These are phyloP conservation scores for Phyllosticta ampelicida DNA, from an alignment of 2,329 filamentous ascomycete species.

Conservation along the genomic window DNA sequence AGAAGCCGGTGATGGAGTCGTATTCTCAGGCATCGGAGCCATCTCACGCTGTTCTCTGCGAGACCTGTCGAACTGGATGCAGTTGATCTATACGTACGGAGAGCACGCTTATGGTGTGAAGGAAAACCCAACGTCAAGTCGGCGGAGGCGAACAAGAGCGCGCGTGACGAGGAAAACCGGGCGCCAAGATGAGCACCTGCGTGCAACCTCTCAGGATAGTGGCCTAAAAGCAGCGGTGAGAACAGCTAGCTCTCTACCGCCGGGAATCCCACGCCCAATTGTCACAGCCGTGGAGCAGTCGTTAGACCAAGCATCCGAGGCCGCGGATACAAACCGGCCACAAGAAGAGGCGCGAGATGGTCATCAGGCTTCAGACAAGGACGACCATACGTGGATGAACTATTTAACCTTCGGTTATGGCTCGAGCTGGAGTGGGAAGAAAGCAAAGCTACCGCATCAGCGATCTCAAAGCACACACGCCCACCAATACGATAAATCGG, in stretches of 20 bases:
- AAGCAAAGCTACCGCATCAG: constrained; percentile 1
- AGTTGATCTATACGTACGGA: constrained; percentile 76
- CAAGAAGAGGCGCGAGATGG: constrained; percentile 9
- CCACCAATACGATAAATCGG: background rate
- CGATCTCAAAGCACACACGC: background rate
- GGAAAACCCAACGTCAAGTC: constrained; percentile 62
- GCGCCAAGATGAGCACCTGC: background rate
- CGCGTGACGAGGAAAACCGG: constrained; percentile 19
- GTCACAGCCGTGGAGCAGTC: constrained; percentile 34
- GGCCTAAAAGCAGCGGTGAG: background rate
- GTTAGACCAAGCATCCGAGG: constrained; percentile 32
- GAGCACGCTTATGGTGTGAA: constrained; percentile 74
- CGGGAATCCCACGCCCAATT: constrained; percentile 37
- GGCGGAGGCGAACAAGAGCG: constrained; percentile 38
- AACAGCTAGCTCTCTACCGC: constrained; percentile 14
- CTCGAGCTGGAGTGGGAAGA: constrained; percentile 23
- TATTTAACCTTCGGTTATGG: constrained; percentile 41
- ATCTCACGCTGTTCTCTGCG: constrained; percentile 61
- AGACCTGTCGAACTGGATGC: constrained; percentile 74
- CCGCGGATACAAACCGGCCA: constrained; percentile 18
- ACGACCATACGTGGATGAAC: constrained; percentile 39
- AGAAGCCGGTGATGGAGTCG: constrained; percentile 64
- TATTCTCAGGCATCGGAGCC: constrained; percentile 73
- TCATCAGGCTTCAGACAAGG: constrained; percentile 17
- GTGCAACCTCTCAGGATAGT: background rate